Evolutionary conservation across 2,329 filamentous ascomycete genomes (phyloP).

Genomic region (Calonectria pauciramosa): DNA sequence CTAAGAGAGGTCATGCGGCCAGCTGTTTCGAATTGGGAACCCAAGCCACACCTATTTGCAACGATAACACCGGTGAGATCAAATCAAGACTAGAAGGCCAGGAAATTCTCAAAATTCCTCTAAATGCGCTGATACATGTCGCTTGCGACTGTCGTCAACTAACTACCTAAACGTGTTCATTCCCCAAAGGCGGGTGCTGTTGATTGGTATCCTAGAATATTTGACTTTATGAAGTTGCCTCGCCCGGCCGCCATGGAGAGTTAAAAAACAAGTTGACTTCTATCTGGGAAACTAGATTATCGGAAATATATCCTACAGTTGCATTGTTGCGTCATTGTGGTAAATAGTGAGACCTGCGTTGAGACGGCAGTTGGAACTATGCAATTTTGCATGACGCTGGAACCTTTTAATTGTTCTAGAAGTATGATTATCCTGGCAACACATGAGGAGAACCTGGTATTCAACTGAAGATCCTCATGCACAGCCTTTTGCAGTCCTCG

Average conservation of each 20-base stretch:
- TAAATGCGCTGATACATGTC: background rate
- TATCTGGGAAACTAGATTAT: background rate
- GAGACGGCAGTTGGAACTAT: background rate
- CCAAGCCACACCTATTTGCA: background rate
- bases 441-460: background rate
- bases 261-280: background rate
- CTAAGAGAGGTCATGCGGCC: background rate
- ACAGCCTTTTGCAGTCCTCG: background rate
- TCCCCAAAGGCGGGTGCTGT: background rate
- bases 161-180: background rate
- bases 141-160: background rate
- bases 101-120: background rate
- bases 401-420: background rate
- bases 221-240: background rate
- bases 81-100: background rate
- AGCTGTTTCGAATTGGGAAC: background rate
- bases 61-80: background rate
- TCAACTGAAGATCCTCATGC: background rate
- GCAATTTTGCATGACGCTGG: background rate
- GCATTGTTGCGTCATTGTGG: background rate
- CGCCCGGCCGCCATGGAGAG: background rate
- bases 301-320: background rate
- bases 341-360: background rate
- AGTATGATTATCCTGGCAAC: background rate
- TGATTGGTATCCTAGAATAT: background rate